Percentiles rank a stretch among this genome's conserved stretches.
These are phyloP conservation scores for Nakazawaea ernobii DNA, from an alignment of 805 yeast genomes.

Conservation along the genomic window DNA sequence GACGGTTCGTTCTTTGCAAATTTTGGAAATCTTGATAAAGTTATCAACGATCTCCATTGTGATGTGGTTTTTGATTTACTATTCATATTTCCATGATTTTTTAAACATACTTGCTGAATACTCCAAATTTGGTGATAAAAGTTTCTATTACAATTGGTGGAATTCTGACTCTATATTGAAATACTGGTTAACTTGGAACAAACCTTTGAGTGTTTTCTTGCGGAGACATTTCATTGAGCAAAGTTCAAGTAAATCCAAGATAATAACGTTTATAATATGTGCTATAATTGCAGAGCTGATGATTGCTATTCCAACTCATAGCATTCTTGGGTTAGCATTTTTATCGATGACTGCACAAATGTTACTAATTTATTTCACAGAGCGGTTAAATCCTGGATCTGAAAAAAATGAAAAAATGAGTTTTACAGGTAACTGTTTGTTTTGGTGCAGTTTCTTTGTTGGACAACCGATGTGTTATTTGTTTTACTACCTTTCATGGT, in stretches of 20 bases:
- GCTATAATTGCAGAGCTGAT: conserved; percentile 41
- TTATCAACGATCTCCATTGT: conserved; percentile 34
- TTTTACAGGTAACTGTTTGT: conserved; percentile 38
- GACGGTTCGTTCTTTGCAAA: conserved; percentile 2
- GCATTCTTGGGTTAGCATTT: conserved; percentile 40
- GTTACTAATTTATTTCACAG: conserved; percentile 33
- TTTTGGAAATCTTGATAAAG: conserved; percentile 28
- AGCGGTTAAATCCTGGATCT: conserved; percentile 33
- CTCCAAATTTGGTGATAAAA: conserved; percentile 37
- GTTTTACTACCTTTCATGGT: conserved; percentile 40
- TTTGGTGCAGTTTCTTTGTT: conserved; percentile 38
- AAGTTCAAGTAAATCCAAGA: not conserved
- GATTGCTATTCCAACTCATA: conserved; percentile 42
- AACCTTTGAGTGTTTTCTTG: conserved; percentile 36
- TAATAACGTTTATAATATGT: conserved; percentile 33
- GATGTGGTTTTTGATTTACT: conserved; percentile 38
- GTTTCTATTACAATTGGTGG: conserved; percentile 46
- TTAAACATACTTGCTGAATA: conserved; percentile 39
- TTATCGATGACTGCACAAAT: conserved; percentile 37
- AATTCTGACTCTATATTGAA: conserved; percentile 41
- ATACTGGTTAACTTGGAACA: conserved; percentile 43
- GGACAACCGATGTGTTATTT: conserved; percentile 41
- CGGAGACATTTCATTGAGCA: conserved; percentile 29
- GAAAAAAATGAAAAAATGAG: conserved; percentile 23
- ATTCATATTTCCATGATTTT: conserved; percentile 33